Percentiles rank a stretch among this genome's conserved stretches.
phyloP scores from a whole-genome alignment of 2,329 filamentous ascomycete genomes.

The Fusarium tricinctum region DNA sequence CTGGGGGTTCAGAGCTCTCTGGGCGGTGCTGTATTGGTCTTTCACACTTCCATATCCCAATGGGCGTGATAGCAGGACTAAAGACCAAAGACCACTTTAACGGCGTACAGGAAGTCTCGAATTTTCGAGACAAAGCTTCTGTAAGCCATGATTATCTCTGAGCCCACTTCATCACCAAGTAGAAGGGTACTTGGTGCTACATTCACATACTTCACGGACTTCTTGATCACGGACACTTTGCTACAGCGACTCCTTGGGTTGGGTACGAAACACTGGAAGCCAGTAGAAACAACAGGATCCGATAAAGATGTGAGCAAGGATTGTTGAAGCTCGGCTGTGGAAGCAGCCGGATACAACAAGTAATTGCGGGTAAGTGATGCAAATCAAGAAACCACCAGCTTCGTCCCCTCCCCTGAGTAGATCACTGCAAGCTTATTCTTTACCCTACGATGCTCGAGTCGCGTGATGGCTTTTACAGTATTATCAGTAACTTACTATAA shows the following conservation, averaged over 20 bases:
- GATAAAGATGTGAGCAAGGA: constrained; percentile 5
- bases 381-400: constrained; percentile 2
- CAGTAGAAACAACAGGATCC: not conserved
- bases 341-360: not conserved
- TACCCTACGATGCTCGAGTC: not conserved
- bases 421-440: not conserved
- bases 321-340: not conserved
- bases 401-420: not conserved
- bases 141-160: not conserved
- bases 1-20: not conserved
- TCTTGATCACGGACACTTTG: not conserved
- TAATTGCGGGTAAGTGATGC: constrained; percentile 7
- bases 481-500: not conserved
- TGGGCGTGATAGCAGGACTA: not conserved
- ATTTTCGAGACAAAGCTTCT: not conserved
- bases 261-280: not conserved
- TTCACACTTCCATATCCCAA: not conserved
- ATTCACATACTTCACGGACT: not conserved
- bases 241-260: constrained; percentile 8
- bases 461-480: not conserved
- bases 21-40: not conserved
- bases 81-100: not conserved
- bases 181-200: constrained; percentile 18
- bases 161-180: not conserved
- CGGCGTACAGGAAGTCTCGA: not conserved